Base-by-base conservation (phyloP, 495 filamentous ascomycete species). In the Podospora pseudopauciseta region DNA sequence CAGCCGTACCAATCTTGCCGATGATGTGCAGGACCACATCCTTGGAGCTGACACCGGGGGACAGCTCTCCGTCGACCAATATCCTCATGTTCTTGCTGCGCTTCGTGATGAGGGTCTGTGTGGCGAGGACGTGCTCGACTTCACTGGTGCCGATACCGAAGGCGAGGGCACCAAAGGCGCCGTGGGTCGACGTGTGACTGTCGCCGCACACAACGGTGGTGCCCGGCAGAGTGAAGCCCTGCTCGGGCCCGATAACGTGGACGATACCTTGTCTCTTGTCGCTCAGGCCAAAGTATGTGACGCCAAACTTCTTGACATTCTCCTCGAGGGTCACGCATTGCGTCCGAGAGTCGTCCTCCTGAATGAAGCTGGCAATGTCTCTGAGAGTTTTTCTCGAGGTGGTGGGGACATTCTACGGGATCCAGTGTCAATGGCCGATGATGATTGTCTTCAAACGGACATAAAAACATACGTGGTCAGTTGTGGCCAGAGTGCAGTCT, bases 241-340 rank as follows among this genome's bases (percentile, higher is more conserved):
- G 95, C 84, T 99, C 95, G 55, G 95, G 95, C n/a, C 95, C 95
- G 72, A 99, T 97, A 75, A 99, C 91, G 80, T 99, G 95, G 56
- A 99, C 95, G 76, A 99, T 99, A 71, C 95, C 95, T 82, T 99
- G 95, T 34, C 95, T 87, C 84, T 96, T 96, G 80, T 98, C 95
- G 55, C 89, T 93, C 68, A 99, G 88, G 63, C 95, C 95, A 73
- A 99, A 99, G 81, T 97, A 99, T 75, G 95, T 97, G 75, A 99
- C 86, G 71, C 91, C 93, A 72, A 97, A 97, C 65, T 92, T 91
- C 81, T 96, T 96, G 68, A 99, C 95, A 75, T 99, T 99, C 68
- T 97, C 88, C 78, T 99, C 95, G 34, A 99, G 88, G 54, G 95
- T 99, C 70, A 92, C 86, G 80, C 93, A 97, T 86, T 99, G 95